A percentile compares a stretch with the other conserved stretches of the same genome.
These are phyloP conservation scores for Fraxinus pennsylvanica DNA, from an alignment of 257 asterid species.

Conservation along the genomic window DNA sequence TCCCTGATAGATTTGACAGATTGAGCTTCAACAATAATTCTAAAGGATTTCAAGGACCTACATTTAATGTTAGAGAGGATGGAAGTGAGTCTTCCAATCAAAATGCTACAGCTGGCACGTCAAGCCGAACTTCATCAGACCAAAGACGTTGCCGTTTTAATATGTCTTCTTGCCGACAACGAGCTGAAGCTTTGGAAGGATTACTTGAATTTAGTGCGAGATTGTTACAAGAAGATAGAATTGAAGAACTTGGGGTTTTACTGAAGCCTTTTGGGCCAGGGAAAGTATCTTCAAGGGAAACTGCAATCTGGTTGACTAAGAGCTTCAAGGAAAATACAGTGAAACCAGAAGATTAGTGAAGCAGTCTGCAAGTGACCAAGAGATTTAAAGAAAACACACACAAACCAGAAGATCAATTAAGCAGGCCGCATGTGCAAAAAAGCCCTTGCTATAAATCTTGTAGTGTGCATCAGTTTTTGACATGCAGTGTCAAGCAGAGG, in stretches of 20 bases:
- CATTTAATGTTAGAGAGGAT: slow-evolving; percentile 42
- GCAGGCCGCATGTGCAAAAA: slow-evolving; percentile 24
- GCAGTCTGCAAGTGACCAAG: slow-evolving; percentile 34
- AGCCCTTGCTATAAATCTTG: slow-evolving; percentile 23
- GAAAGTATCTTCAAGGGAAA: slow-evolving; percentile 91
- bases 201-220: slow-evolving; percentile 89
- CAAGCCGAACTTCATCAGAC: slow-evolving; percentile 84
- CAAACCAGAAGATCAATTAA: slow-evolving; percentile 27
- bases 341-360: slow-evolving; percentile 47
- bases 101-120: slow-evolving; percentile 88
- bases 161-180: slow-evolving; percentile 76
- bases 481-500: slow-evolving; percentile 36
- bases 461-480: slow-evolving; percentile 32
- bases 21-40: slow-evolving; percentile 50
- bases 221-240: slow-evolving; percentile 69
- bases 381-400: slow-evolving; percentile 43
- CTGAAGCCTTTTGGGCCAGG: slow-evolving; percentile 84
- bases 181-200: slow-evolving; percentile 94
- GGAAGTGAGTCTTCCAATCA: slow-evolving; percentile 76
- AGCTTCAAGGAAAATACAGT: slow-evolving; percentile 73
- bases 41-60: slow-evolving; percentile 53
- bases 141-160: slow-evolving; percentile 63
- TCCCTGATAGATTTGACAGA: slow-evolving; percentile 52
- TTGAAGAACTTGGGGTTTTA: slow-evolving; percentile 81
- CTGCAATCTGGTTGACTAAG: slow-evolving; percentile 90